Evolutionary conservation across 2,329 filamentous ascomycete genomes (phyloP), one percentile per base, ranked within the genome.

Genomic region (Plectosphaerella sp.): DNA sequence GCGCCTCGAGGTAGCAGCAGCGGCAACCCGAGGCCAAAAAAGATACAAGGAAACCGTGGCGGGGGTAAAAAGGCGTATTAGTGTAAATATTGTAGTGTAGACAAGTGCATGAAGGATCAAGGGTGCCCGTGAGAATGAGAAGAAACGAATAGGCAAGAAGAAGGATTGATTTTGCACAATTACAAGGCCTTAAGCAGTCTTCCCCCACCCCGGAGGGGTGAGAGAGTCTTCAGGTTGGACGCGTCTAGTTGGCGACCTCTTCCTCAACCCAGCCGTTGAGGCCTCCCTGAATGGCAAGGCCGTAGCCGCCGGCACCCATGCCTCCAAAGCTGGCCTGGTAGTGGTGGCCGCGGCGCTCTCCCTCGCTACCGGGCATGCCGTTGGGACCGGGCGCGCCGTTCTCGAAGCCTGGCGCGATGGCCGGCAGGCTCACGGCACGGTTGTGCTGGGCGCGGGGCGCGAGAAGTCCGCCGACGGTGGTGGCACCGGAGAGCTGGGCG

Each of bases 391-490:
- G 77, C 51, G 75, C 76, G 43, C 80, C 79, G 50, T 84, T 84
- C 67, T 85, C 80, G 51, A 84, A 82, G 15, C 80, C 81, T 16
- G 83, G 82, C 1, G 82, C 83, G 50, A 88, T 78, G 5, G 80
- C 83, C 1, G 94, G 94, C 63, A 99, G 75, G 67, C 91, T 96
- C 54, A 97, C 91, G 35, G 94, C 91, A 37, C 94, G 87, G 64
- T 84, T 93, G 69, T 87, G 83, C 57, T 82, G 80, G 33, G 78
- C 74, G 35, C 83, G 78, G 2, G 89, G 89, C 3, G 89, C 87
- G 48, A 94, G 79, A 37, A 95, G 80, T 8, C 89, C 88, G 43
- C 88, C 87, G 55, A 92, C 87, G 1, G 86, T 89, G 2, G 86
- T 85, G 3, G 87, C 75, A 10, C 28, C 28, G 36, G 79, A 77